Conservation (phyloP, 1,284 basidiomycete species). For the Sanguinoderma infundibulare region DNA sequence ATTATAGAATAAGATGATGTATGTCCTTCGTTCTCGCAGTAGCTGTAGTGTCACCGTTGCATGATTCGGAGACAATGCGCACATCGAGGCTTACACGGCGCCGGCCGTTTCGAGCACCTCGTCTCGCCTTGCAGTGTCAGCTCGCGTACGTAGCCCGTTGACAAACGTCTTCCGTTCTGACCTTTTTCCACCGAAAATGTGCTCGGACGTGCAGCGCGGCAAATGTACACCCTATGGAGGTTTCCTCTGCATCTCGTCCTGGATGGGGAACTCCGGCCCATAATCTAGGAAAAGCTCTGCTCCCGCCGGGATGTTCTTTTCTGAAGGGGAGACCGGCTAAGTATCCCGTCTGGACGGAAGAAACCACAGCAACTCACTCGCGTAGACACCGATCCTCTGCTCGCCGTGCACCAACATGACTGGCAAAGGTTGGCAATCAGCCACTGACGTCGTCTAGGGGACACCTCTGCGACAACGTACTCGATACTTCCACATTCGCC, state of each 20-base stretch:
- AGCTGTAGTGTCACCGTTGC: no score
- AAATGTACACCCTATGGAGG: background rate
- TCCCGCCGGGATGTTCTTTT: slow-evolving; percentile 36
- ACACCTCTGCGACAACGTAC: slow-evolving; percentile 35
- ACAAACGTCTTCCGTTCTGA: no score
- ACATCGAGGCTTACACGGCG: no score
- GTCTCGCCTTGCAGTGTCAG: no score
- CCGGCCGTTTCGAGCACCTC: no score
- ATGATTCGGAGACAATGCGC: no score
- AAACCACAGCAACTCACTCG: slow-evolving; percentile 39
- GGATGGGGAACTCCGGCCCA: slow-evolving; percentile 37
- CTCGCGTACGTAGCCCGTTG: no score
- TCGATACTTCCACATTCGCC: slow-evolving; percentile 45
- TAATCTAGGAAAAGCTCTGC: slow-evolving; percentile 53
- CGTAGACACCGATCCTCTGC: slow-evolving; percentile 51
- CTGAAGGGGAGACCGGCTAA: slow-evolving; percentile 26
- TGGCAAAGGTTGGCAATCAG: slow-evolving; percentile 2
- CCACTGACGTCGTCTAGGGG: background rate
- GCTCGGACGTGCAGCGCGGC: no score
- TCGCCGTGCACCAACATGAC: slow-evolving; percentile 49
- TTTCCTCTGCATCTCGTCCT: background rate
- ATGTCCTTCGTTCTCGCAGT: no score
- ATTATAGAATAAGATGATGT: no score
- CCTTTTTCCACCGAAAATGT: no score
- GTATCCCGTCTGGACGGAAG: background rate